Evolutionary conservation across 23 red algal species (phyloP), one percentile per base, ranked within the genome.

Genomic region (Gracilaria domingensis): DNA sequence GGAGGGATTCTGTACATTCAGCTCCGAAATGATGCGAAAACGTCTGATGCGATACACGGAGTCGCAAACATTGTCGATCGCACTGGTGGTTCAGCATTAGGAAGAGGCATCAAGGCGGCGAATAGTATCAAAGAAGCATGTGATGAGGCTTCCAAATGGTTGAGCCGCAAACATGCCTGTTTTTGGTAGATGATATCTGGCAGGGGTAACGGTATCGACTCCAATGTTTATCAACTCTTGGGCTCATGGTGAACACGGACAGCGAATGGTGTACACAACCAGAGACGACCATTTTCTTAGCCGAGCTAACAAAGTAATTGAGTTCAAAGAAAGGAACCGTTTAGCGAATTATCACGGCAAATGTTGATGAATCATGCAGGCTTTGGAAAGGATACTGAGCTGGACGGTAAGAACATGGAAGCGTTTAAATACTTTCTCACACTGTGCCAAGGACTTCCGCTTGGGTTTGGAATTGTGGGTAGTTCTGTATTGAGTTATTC

Each of bases 181-280:
- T 82, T 58, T 12, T 82, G 3, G 30, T 82, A 21, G 78, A 82
- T 82, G 45, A 82, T 42, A 58, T 82, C 9, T 82, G 78, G 78
- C 16, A 12, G 3, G n/a, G 45, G 4, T 26, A 55, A 60, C 12
- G 78, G 78, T 7, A 82, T 82, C 5, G 58, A 64, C 58, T 64
- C 58, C 17, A 14, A 64, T 29, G 58, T 64, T n/a, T 64, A 6
- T 8, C 23, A 26, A 64, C 26, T 29, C 58, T 64, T 64, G 58
- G 58, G 21, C 26, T 29, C 4, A 64, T 64, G 58, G 58, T 64
- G 6, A 64, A 64, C 58, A n/a, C 21, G 21, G 17, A 29, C 21
- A 64, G 58, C 14, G 58, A 6, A n/a, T 64, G 58, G 58, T 64
- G 58, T 64, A 64, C 58, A 64, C 58, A n/a, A 64, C 58, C 58